Evolutionary conservation across 2,329 filamentous ascomycete species (phyloP), one percentile per base, ranked within the genome.

Genomic region (Sarocladium oryzae): DNA sequence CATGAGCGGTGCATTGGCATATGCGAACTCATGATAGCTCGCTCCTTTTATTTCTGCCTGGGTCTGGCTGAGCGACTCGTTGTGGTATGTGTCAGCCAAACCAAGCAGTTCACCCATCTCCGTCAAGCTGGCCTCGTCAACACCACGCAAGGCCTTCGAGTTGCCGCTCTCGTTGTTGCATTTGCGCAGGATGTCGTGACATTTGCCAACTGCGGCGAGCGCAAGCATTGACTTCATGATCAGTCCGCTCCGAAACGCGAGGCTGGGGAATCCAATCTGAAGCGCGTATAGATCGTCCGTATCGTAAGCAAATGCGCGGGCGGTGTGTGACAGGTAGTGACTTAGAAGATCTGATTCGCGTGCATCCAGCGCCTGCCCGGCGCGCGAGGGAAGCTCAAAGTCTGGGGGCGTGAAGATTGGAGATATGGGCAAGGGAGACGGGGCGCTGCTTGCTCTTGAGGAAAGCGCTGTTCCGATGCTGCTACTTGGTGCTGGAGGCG

Each of bases 181-280:
- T 1, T 41, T 45, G 4, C 18, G 49, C 4, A 66, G 51, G 9
- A 66, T 56, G 20, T 69, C 66, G n/a, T 65, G 61, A 11, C 64
- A 69, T 54, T 68, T 67, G 54, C 69, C 69, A 1, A 67, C 63
- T 2, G 70, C 70, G 0, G 70, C 66, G 2, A 74, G 57, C 2
- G 71, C 69, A 1, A 74, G 57, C 4, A 74, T 60, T 0, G 71
- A 72, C 33, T 61, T 64, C 69, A 73, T 71, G 2, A 74, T 63
- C 1, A 66, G 61, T 10, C 61, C 63, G 52, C 64, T 68, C 5
- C 60, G 56, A 43, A 72, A 67, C 0, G 71, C 71, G 0, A 74
- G 57, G 16, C 66, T 71, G 0, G 71, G 71, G 24, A 74, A 67
- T 1, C 70, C 67, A 6, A 73, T 61, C 10, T 69, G 65, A 1